phyloP scores from a whole-genome alignment of 306 rosid genomes.

The Vicia faba region DNA sequence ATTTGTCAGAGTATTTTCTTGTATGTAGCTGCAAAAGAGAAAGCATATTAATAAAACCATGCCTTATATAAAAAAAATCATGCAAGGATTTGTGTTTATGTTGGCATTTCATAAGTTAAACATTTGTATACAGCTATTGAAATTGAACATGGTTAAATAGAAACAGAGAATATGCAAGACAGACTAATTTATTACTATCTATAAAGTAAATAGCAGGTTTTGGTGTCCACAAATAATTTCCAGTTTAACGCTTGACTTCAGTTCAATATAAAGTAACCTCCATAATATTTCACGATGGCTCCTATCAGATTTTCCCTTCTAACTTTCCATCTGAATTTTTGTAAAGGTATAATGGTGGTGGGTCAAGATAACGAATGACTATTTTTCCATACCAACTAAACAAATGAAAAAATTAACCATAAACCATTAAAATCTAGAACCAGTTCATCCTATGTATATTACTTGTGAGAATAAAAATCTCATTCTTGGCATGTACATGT shows the following conservation, averaged over 20 bases:
- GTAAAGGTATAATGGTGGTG: not conserved
- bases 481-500: constrained; percentile 4
- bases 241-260: not conserved
- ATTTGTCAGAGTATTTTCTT: constrained; percentile 65
- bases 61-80: not conserved
- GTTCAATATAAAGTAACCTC: constrained; percentile 9
- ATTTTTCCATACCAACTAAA: constrained; percentile 6
- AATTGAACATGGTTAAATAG: not conserved
- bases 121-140: not conserved
- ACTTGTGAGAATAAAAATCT: not conserved
- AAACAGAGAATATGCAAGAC: constrained; percentile 19
- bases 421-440: not conserved
- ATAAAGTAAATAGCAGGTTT: not conserved
- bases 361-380: not conserved
- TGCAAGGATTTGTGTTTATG: not conserved
- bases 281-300: not conserved
- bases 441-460: not conserved
- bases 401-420: not conserved
- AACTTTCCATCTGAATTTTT: not conserved
- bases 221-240: not conserved
- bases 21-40: constrained; percentile 61
- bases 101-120: not conserved
- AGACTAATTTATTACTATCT: not conserved
- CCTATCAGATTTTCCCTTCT: constrained; percentile 9
- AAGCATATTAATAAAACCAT: constrained; percentile 34